A percentile compares a stretch with the other conserved stretches of the same genome.
These are phyloP conservation scores for Trametes punicea DNA, from an alignment of 768 basidiomycete species.

Conservation along the genomic window DNA sequence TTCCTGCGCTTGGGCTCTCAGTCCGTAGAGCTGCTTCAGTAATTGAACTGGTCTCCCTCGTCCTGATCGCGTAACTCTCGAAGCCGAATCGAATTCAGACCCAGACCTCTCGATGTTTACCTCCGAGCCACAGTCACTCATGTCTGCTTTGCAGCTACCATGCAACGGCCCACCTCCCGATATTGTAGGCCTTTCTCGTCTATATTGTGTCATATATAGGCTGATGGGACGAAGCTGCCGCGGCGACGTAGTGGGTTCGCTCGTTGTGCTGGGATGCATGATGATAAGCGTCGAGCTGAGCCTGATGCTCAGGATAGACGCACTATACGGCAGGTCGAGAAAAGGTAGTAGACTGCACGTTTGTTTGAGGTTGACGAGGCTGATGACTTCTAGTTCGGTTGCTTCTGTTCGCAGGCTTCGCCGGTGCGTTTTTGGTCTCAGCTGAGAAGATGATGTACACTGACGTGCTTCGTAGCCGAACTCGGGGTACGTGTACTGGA, in stretches of 20 bases:
- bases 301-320: conserved; percentile 21
- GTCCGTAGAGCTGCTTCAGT: no score
- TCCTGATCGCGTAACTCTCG: no score
- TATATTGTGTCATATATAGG: neutral
- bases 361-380: neutral
- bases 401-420: neutral
- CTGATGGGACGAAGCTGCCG: neutral
- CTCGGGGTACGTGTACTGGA: neutral
- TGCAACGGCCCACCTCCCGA: neutral
- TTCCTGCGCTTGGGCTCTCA: no score
- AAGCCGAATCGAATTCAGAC: no score
- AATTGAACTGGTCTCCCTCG: no score
- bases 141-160: neutral
- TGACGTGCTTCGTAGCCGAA: neutral
- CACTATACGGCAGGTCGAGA: conserved; percentile 14
- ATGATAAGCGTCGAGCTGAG: conserved; percentile 20
- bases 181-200: neutral
- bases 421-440: neutral
- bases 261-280: conserved; percentile 9
- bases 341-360: neutral
- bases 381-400: neutral
- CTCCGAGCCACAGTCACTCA: no score
- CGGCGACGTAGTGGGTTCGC: neutral
- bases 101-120: no score
- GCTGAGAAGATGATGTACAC: neutral